These are phyloP conservation scores for Manihot esculenta DNA, from an alignment of 441 rosid species.

Conservation along the genomic window DNA sequence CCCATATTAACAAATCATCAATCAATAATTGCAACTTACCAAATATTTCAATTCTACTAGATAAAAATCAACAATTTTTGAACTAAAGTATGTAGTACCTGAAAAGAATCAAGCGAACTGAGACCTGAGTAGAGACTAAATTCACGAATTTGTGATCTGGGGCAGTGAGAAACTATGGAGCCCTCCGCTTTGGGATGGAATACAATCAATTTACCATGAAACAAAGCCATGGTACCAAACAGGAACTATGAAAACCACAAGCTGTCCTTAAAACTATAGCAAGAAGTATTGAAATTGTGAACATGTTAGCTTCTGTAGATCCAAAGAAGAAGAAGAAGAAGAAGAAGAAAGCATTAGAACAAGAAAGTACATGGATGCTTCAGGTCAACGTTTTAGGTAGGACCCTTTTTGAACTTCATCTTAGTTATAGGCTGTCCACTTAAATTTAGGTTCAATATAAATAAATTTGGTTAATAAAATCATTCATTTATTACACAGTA, in stretches of 20 bases:
- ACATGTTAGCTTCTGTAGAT: too few species aligned
- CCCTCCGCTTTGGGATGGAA: slow-evolving; percentile 19
- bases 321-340: too few species aligned
- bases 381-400: too few species aligned
- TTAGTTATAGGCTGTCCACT: too few species aligned
- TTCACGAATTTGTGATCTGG: slow-evolving; percentile 29
- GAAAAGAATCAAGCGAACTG: slow-evolving; percentile 45
- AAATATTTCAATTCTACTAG: not conserved
- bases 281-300: not conserved
- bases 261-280: not conserved
- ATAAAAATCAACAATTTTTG: not conserved
- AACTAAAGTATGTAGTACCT: slow-evolving; percentile 34
- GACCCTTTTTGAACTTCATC: too few species aligned
- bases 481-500: too few species aligned
- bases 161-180: slow-evolving; percentile 23
- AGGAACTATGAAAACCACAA: not conserved
- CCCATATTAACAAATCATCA: not conserved
- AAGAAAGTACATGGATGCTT: too few species aligned
- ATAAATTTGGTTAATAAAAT: too few species aligned
- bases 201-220: slow-evolving; percentile 4
- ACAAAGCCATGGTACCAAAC: slow-evolving; percentile 21
- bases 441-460: too few species aligned
- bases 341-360: too few species aligned
- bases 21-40: not conserved
- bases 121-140: slow-evolving; percentile 27